phyloP scores from a whole-genome alignment of 139 green algal genomes.

The Coelastrella sp. region DNA sequence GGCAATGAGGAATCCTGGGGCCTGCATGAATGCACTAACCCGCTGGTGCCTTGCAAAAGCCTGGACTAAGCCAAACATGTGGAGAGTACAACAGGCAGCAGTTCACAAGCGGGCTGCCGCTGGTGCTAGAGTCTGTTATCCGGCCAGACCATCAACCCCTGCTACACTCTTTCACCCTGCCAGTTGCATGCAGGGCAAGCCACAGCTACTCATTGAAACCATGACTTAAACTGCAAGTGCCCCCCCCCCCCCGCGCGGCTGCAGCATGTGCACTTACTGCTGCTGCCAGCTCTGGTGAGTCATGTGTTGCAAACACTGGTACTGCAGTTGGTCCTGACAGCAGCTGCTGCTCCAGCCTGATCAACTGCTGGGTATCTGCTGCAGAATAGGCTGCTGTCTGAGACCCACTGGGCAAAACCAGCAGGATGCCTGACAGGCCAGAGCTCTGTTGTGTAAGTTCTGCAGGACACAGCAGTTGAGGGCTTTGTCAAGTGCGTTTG shows the following conservation, averaged over 20 bases:
- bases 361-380: not conserved
- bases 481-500: too few relatives aligned
- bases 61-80: too few relatives aligned
- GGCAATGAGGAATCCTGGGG: too few relatives aligned
- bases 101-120: not conserved
- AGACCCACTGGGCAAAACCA: constrained; percentile 16
- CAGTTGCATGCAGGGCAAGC: too few relatives aligned
- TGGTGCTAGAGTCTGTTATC: not conserved
- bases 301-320: constrained; percentile 27
- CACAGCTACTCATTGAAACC: too few relatives aligned
- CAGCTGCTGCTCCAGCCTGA: constrained; percentile 42
- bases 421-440: constrained; percentile 22
- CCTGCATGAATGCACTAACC: too few relatives aligned
- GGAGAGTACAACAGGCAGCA: not conserved
- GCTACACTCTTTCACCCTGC: too few relatives aligned
- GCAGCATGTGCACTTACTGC: constrained; percentile 10
- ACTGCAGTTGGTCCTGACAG: not conserved
- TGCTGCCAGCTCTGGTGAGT: constrained; percentile 21
- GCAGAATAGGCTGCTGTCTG: not conserved
- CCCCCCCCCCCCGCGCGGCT: too few relatives aligned
- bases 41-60: too few relatives aligned
- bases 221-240: too few relatives aligned
- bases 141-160: not conserved
- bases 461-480: not conserved
- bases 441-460: not conserved